Conservation (phyloP, 2,329 filamentous ascomycete species). For the Cladophialophora yegresii region DNA sequence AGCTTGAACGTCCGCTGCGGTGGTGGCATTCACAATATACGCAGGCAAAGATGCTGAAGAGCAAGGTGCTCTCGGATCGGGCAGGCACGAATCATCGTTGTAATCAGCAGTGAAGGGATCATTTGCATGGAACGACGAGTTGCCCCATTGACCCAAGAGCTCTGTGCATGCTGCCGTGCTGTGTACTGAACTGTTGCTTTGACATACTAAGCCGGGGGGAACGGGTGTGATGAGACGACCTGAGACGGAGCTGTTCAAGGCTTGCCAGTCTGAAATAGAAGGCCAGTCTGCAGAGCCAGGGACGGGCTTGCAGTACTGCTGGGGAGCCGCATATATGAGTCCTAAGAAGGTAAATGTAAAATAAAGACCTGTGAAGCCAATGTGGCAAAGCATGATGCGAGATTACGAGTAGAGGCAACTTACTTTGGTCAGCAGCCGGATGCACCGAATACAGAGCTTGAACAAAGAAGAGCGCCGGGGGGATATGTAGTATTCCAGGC, state of each 20-base stretch:
- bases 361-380: background rate
- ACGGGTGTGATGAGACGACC: conserved; percentile 42
- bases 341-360: conserved; percentile 4
- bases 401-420: background rate
- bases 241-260: conserved; percentile 43
- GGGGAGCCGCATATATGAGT: conserved; percentile 6
- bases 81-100: conserved; percentile 56
- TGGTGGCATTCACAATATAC: conserved; percentile 44
- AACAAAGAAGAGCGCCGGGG: background rate
- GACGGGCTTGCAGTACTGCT: conserved; percentile 33
- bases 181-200: conserved; percentile 42
- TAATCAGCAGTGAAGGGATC: conserved; percentile 49
- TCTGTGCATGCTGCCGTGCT: conserved; percentile 41
- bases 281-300: conserved; percentile 41
- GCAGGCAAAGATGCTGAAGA: conserved; percentile 40
- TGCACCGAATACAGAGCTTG: background rate
- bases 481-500: background rate
- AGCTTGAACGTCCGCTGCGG: conserved; percentile 42
- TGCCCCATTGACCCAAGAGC: conserved; percentile 41
- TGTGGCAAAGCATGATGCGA: conserved; percentile 1
- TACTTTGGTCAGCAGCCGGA: background rate
- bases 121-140: conserved; percentile 43
- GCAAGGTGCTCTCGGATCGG: conserved; percentile 38
- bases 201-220: conserved; percentile 53
- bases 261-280: conserved; percentile 40